These are phyloP conservation scores for Senecio squalidus DNA, from an alignment of 140 eudicot species.

Conservation along the genomic window DNA sequence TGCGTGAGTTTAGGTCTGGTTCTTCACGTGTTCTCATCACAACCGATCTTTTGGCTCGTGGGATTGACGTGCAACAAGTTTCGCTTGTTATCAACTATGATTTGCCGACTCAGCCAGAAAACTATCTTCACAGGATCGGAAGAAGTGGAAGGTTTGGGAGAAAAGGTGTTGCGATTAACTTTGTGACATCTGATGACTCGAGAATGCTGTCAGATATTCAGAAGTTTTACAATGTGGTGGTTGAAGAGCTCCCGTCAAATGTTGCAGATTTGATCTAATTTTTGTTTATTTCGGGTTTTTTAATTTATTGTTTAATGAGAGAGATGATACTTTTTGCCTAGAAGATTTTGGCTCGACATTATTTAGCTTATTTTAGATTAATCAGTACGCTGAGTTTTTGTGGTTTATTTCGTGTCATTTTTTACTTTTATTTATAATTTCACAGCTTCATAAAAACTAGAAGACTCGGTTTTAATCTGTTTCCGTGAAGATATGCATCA, in stretches of 20 bases:
- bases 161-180: constrained; percentile 58
- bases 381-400: too few species aligned
- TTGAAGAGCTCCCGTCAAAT: constrained; percentile 57
- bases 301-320: too few species aligned
- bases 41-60: constrained; percentile 60
- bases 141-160: constrained; percentile 61
- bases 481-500: too few species aligned
- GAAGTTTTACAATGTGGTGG: constrained; percentile 48
- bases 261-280: constrained; percentile 51
- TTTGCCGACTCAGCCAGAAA: constrained; percentile 51
- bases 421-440: too few species aligned
- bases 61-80: constrained; percentile 55
- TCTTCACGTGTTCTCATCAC: constrained; percentile 60
- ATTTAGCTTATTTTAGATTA: too few species aligned
- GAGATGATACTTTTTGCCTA: too few species aligned
- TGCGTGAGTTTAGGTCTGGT: constrained; percentile 62
- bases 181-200: constrained; percentile 49
- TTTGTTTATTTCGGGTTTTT: constrained; percentile 4
- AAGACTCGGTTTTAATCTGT: too few species aligned
- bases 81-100: constrained; percentile 54
- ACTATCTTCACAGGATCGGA: constrained; percentile 50
- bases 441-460: too few species aligned
- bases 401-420: too few species aligned
- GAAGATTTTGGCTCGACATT: too few species aligned
- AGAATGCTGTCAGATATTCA: constrained; percentile 52